Evolutionary conservation across 805 yeast genomes (phyloP).

Genomic region (Maudiozyma saulgeensis): DNA sequence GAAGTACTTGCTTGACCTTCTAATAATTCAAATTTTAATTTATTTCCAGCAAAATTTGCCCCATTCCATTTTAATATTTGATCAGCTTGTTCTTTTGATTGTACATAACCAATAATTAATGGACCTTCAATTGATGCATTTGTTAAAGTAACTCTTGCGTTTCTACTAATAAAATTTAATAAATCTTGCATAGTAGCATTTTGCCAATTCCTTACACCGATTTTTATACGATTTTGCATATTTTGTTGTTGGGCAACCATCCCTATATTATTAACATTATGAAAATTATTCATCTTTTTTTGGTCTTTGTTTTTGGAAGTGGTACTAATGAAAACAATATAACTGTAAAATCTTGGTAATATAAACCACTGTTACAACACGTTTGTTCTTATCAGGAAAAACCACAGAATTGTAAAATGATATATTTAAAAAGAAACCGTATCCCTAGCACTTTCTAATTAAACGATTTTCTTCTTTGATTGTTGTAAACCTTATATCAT

Average conservation of each 20-base stretch:
- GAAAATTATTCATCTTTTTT: slow-evolving; percentile 8
- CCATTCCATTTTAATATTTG: slow-evolving; percentile 57
- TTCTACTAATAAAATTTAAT: slow-evolving; percentile 58
- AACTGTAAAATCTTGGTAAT: no score
- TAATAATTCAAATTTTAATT: slow-evolving; percentile 43
- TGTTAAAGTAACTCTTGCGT: slow-evolving; percentile 45
- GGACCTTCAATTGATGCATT: slow-evolving; percentile 49
- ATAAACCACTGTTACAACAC: no score
- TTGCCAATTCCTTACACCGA: slow-evolving; percentile 74
- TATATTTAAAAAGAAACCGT: no score
- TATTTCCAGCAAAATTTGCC: slow-evolving; percentile 69
- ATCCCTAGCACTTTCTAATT: no score
- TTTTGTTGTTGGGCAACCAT: slow-evolving; percentile 21
- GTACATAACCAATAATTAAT: slow-evolving; percentile 51
- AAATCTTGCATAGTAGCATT: slow-evolving; percentile 65
- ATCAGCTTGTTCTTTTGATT: slow-evolving; percentile 45
- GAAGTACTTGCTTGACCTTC: slow-evolving; percentile 18
- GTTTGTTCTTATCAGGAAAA: no score
- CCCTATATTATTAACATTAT: slow-evolving; percentile 21
- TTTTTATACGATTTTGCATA: slow-evolving; percentile 33
- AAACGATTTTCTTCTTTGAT: no score
- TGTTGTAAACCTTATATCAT: no score
- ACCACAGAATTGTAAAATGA: no score
- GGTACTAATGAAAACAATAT: no score
- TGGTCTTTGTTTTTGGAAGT: no score